Conservation (phyloP, 805 yeast genomes). For the Candida krabiensis region DNA sequence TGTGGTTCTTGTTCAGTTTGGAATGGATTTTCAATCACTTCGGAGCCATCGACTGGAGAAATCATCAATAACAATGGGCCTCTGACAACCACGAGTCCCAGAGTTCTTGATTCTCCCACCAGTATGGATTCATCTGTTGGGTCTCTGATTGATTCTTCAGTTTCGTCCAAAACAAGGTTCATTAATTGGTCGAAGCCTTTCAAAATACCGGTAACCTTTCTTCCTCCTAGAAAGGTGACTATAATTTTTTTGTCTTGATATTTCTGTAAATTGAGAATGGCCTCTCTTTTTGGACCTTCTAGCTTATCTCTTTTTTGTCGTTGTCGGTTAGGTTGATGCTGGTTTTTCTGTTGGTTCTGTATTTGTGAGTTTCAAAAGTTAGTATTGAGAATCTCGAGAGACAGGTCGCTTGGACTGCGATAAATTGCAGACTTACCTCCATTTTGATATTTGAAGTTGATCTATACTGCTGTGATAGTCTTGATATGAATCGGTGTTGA, state of each 20-base stretch:
- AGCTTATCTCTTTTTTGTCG: conserved; percentile 27
- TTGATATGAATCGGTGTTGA: too few relatives aligned
- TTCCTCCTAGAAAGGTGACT: conserved; percentile 83
- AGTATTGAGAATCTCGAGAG: too few relatives aligned
- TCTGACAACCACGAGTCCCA: conserved; percentile 82
- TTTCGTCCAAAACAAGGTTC: conserved; percentile 75
- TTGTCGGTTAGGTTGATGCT: conserved; percentile 11
- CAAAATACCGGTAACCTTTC: conserved; percentile 70
- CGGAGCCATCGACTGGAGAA: conserved; percentile 74
- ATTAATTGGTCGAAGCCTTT: conserved; percentile 83
- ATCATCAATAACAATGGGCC: conserved; percentile 76
- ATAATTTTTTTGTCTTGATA: conserved; percentile 71
- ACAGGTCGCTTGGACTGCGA: too few relatives aligned
- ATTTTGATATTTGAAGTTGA: too few relatives aligned
- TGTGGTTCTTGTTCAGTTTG: conserved; percentile 13
- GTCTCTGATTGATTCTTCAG: conserved; percentile 63
- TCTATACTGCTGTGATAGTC: too few relatives aligned
- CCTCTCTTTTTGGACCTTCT: conserved; percentile 88
- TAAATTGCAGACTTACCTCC: conserved; percentile 21
- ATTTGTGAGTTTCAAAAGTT: too few relatives aligned
- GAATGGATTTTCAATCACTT: conserved; percentile 71
- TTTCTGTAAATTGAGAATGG: conserved; percentile 76
- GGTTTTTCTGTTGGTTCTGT: conserved; percentile 9
- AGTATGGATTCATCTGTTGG: conserved; percentile 56
- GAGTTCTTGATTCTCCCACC: conserved; percentile 59